Evolutionary conservation across 139 green algal species (phyloP), one percentile per base, ranked within the genome.

Genomic region (Eudorina sp.): DNA sequence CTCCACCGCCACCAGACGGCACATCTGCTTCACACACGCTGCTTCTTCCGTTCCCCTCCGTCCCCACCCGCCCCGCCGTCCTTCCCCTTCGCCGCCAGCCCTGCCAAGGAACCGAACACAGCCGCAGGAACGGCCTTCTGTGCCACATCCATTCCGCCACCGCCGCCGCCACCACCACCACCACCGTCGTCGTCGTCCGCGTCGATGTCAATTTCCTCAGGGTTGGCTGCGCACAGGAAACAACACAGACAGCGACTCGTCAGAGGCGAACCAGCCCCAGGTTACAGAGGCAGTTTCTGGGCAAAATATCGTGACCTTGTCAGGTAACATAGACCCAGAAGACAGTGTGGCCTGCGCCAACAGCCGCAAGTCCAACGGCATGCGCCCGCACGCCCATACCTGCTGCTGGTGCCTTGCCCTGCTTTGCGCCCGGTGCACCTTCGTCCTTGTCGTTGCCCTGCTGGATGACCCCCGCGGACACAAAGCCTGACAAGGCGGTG

Each of bases 171-270:
- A 27, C 89, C 94, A 4, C 21, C 74, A 34, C 41, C 72, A 0
- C 86, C 94, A 16, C 93, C 96, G 0, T 95, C 93, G 27, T 95
- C 94, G 4, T 94, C 93, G 9, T 90, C 96, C 13, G 92, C 92
- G 48, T 95, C 94, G 27, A 99, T 34, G 23, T 99, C 97, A 29
- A 99, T 98, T 46, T 99, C 97, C 90, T 99, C 98, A 27, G 97
- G 96, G 86, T 99, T 99, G n/a, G 86, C 88, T 88, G 86, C 87
- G 18, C 82, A 84, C 38, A 51, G 18, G 19, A 58, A 80, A 55
- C 18, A 77, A 77, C 40, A 31, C 3, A 51, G 25, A 77, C 2
- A 25, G 31, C 25, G 36, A 77, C 69, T 34, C 6, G 34, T 66
- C 55, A 66, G n/a, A n/a, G n/a, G n/a, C n/a, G n/a, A n/a, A n/a